These are phyloP conservation scores for Exophiala xenobiotica DNA, from an alignment of 2,329 filamentous ascomycete genomes.

Conservation along the genomic window DNA sequence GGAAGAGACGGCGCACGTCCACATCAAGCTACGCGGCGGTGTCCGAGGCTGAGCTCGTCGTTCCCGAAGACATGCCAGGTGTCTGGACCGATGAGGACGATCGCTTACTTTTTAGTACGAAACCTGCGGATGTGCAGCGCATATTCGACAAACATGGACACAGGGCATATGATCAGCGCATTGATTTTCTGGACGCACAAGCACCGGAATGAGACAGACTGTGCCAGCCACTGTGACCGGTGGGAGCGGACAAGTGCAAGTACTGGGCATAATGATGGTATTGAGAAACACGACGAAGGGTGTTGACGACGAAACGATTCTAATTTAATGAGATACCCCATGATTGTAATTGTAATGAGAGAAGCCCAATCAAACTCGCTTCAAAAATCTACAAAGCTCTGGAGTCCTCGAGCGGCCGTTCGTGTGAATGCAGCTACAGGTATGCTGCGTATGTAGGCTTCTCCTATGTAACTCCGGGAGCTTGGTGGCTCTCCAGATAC, in stretches of 20 bases:
- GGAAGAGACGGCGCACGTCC: constrained; percentile 9
- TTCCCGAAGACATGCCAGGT: constrained; percentile 44
- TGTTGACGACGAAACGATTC: no score
- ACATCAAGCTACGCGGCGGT: constrained; percentile 28
- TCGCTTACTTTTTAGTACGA: constrained; percentile 35
- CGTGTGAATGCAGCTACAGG: no score
- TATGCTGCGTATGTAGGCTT: no score
- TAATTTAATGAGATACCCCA: background rate
- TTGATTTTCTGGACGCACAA: constrained; percentile 1
- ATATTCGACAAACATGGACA: constrained; percentile 47
- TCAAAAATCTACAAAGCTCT: no score
- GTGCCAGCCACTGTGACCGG: no score
- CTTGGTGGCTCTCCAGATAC: no score
- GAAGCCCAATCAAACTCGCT: no score
- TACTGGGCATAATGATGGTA: no score
- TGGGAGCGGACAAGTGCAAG: no score
- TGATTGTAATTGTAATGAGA: background rate
- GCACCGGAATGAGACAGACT: background rate
- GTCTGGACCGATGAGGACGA: constrained; percentile 52
- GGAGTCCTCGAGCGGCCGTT: no score
- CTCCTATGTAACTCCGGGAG: no score
- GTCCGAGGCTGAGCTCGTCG: constrained; percentile 37
- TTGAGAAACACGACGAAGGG: no score
- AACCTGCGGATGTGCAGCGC: constrained; percentile 37
- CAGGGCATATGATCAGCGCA: constrained; percentile 24